Evolutionary conservation across 2,329 filamentous ascomycete genomes (phyloP), one percentile per base, ranked within the genome.

Genomic region (Fusarium tuaranense): DNA sequence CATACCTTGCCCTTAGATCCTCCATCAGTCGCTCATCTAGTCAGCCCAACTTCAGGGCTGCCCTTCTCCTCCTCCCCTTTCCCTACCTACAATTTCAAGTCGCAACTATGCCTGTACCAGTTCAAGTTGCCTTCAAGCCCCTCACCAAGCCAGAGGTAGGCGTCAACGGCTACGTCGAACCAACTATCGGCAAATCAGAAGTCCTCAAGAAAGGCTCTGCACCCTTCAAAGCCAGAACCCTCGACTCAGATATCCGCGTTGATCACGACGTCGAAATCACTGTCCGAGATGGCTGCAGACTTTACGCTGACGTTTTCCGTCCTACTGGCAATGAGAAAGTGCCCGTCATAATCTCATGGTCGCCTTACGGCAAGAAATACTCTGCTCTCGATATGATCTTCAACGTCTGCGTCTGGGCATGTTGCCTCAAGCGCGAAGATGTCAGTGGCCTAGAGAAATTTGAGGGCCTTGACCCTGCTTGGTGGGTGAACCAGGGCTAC

Each of bases 121-220:
- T 76, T 20, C 74, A 77, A 57, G 74, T 77, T n/a, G 74, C 74
- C 2, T 77, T 75, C 62, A 76, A 76, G 67, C 70, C 72, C 44
- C 66, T 77, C 38, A 73, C 69, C 48, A 70, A 73, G 39, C 74
- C 74, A 4, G 65, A 73, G 14, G 70, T 75, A 1, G 74, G 74
- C 14, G 67, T 71, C 41, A 76, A 76, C 18, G 74, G 74, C 3
- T 76, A 77, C 2, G 72, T 71, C 22, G 72, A 70, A 13, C 74
- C 72, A 39, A 55, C 58, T 5, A 36, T 64, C 18, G 74, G 74
- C 59, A 76, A 75, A 41, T 69, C 74, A 6, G 74, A 76, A 10
- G 74, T 76, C 1, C 20, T 76, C 6, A 73, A 73, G 13, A 74
- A 72, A 5, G 74, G 74, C 6, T 70, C 74, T 3, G 69, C 68